Evolutionary conservation across 768 basidiomycete genomes (phyloP), one percentile per base, ranked within the genome.

Genomic region (Megacollybia marginata): DNA sequence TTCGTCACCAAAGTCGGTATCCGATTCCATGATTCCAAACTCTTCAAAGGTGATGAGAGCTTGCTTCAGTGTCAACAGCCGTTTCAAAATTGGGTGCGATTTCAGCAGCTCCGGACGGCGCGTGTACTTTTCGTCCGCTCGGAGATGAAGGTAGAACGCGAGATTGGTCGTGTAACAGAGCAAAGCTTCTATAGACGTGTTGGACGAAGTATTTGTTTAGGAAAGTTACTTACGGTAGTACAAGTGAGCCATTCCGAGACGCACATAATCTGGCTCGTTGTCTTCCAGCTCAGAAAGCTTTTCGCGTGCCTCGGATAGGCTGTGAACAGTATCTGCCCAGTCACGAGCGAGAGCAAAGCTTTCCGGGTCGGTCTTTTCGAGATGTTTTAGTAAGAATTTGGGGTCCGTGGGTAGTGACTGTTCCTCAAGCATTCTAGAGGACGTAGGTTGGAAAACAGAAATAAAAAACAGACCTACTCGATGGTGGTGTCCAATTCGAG

Each of bases 61-160:
- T 62, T 91, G 82, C 65, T 95, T 95, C 43, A 97, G 78, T 12
- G 81, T 76, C 31, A 95, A 71, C 3, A 97, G 76, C 9, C 92
- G 85, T 31, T 71, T 67, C 51, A 91, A 73, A 56, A 92, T 82
- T 4, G 89, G 86, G 60, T 84, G 85, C 13, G 72, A 66, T 60
- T 77, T 80, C 49, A 91, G 75, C 35, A 78, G 75, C 52, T 79
- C 75, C 9, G 79, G 85, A 33, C 72, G 76, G 48, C 73, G 71
- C 7, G 77, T 71, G 61, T 83, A 82, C 65, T 85, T 79, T 52
- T 78, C 72, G 36, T 76, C 76, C 19, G 87, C 73, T 15, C 88
- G 81, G n/a, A 98, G 74, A 63, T 93, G 82, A 36, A 98, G 70
- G 68, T 95, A 97, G 69, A 93, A 97, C 1, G 93, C 88, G 42